phyloP scores from a whole-genome alignment of 768 basidiomycete genomes.

The Heimioporus sp. region DNA sequence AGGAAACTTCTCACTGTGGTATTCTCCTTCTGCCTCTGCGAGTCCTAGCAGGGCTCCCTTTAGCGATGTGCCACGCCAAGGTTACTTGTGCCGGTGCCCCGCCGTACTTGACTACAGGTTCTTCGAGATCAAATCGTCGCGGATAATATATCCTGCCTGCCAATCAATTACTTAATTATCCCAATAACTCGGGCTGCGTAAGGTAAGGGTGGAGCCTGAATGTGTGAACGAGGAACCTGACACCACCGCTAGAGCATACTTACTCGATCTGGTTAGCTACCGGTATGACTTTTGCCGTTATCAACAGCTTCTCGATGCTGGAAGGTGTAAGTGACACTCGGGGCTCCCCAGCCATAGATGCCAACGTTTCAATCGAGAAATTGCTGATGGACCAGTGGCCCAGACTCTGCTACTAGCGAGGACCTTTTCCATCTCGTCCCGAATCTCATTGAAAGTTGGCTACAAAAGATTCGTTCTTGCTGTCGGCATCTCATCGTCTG shows the following conservation, averaged over 20 bases:
- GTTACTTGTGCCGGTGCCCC: conserved; percentile 29
- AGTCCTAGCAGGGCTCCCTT: conserved; percentile 31
- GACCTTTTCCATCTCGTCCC: conserved; percentile 13
- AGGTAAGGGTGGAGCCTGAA: conserved; percentile 57
- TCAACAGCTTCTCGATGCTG: conserved; percentile 35
- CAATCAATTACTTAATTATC: conserved; percentile 35
- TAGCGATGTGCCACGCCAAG: conserved; percentile 26
- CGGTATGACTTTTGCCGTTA: conserved; percentile 51
- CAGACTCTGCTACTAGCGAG: conserved; percentile 22
- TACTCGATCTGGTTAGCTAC: conserved; percentile 65
- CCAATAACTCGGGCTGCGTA: conserved; percentile 48
- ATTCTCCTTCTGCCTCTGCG: conserved; percentile 49
- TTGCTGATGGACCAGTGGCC: conserved; percentile 41
- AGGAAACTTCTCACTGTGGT: conserved; percentile 33
- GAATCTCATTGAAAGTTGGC: conserved; percentile 2
- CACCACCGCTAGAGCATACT: not conserved
- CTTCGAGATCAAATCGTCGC: conserved; percentile 26
- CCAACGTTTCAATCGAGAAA: conserved; percentile 34
- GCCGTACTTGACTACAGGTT: conserved; percentile 30
- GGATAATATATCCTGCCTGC: conserved; percentile 22
- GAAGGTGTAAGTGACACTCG: not conserved
- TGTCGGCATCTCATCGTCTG: not conserved
- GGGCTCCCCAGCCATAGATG: not conserved
- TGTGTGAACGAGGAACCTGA: conserved; percentile 23
- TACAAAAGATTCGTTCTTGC: not conserved